Percentiles rank a stretch among this genome's conserved stretches.
These are phyloP conservation scores for Plectosphaerella cucumerina DNA, from an alignment of 2,329 filamentous ascomycete genomes.

Conservation along the genomic window DNA sequence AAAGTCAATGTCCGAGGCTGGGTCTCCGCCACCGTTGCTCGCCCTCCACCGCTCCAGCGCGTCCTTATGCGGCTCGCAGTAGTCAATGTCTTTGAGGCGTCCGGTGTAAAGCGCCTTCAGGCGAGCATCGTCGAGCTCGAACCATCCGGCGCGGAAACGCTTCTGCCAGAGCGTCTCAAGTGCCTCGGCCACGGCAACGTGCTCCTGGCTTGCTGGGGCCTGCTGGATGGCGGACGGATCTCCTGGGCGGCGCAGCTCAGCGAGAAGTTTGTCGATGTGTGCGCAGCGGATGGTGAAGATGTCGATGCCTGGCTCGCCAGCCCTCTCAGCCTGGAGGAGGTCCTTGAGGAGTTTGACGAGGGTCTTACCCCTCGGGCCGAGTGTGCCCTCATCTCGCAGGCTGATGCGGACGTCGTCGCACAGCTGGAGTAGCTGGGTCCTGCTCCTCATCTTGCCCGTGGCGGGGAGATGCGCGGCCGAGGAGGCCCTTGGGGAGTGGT, in stretches of 20 bases:
- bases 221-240: too few species aligned
- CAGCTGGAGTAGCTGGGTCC: conserved; percentile 27
- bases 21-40: conserved; percentile 17
- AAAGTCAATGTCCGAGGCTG: conserved; percentile 36
- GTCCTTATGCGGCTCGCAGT: conserved; percentile 25
- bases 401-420: conserved; percentile 36
- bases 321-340: conserved; percentile 32
- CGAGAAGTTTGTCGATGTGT: conserved; percentile 38
- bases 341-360: conserved; percentile 34
- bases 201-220: conserved; percentile 22
- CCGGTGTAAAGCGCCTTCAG: conserved; percentile 30
- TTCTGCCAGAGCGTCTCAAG: conserved; percentile 38
- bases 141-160: conserved; percentile 39
- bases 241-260: conserved; percentile 30
- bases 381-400: conserved; percentile 23
- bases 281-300: conserved; percentile 33
- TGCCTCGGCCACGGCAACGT: conserved; percentile 29
- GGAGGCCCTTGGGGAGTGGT: not conserved
- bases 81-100: conserved; percentile 34
- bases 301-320: conserved; percentile 25
- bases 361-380: conserved; percentile 27
- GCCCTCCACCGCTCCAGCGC: conserved; percentile 32
- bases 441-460: not conserved
- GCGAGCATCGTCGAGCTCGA: conserved; percentile 40
- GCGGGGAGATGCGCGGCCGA: conserved; percentile 2